Base-by-base conservation (phyloP, 2,329 filamentous ascomycete species). In the Sclerotinia borealis region DNA sequence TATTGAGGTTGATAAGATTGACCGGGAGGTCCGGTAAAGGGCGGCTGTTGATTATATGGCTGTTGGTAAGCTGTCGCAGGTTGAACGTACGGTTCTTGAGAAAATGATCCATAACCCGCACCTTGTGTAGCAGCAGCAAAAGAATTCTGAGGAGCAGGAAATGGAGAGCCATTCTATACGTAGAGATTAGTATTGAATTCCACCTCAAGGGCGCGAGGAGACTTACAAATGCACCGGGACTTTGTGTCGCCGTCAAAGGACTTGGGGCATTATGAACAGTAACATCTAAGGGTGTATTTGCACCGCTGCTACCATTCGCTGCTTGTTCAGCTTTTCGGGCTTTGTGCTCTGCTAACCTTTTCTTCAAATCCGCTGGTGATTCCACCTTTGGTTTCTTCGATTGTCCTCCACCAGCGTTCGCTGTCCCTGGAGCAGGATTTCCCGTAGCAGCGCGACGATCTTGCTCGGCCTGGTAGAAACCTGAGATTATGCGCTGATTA, bases 381-480 rank as follows among this genome's bases (percentile, higher is more conserved):
- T 96, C 91, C 7, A 91, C 79, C 79, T 91, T 86, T 69, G 88
- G 78, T 78, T 88, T 89, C 78, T 89, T 89, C 11, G 81, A 85
- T 1, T 87, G 84, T 66, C 86, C 86, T 75, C 91, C 88, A 43
- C 78, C 34, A 17, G 36, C 76, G 59, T 79, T 80, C 64, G 74
- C 3, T 74, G 73, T 54, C 2, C 89, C 89, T 0, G 90, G 85
- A 22, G 88, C 84, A 3, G 91, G 90, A 73, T 97, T 96, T 41
- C 93, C 93, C 1, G 92, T 96, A 10, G 86, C 83, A 55, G 89
- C 87, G 69, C 90, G 88, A 64, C 92, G 85, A 71, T 96, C 91
- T 64, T 90, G 89, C 76, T 96, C 91, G 31, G 87, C 88, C 74
- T 92, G 87, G 76, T 96, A 93, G 77, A 89, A 96, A 76, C 90